Conservation (phyloP, 2,329 filamentous ascomycete species). For the Diaporthe australafricana region DNA sequence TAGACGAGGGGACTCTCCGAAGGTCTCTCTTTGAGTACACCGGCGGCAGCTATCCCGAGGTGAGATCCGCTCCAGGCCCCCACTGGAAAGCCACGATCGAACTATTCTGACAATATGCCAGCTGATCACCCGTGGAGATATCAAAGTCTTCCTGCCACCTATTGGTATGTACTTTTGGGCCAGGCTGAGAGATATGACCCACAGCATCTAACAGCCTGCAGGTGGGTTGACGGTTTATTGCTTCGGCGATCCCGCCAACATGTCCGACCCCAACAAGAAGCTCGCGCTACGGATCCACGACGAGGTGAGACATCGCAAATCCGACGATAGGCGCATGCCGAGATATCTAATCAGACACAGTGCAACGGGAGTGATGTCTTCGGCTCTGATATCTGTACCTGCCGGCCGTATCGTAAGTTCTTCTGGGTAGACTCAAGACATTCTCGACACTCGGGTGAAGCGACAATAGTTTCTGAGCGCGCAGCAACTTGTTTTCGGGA, state of each 20-base stretch:
- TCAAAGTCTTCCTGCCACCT: conserved; percentile 95
- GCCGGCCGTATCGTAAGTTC: conserved; percentile 77
- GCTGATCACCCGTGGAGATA: conserved; percentile 92
- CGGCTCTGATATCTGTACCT: conserved; percentile 97
- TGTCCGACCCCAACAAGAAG: conserved; percentile 85
- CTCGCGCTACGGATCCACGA: conserved; percentile 86
- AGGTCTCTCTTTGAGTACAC: conserved; percentile 94
- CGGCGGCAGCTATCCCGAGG: conserved; percentile 93
- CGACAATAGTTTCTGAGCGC: not conserved
- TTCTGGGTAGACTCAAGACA: not conserved
- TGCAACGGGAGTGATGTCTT: conserved; percentile 99
- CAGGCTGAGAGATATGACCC: not conserved
- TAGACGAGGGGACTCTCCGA: conserved; percentile 86
- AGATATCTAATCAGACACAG: conserved; percentile 44
- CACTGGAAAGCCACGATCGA: conserved; percentile 31
- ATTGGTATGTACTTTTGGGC: conserved; percentile 68
- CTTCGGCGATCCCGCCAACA: conserved; percentile 94
- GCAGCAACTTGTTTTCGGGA: no score
- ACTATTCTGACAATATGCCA: conserved; percentile 45
- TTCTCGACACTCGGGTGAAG: not conserved
- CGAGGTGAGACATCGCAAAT: conserved; percentile 57
- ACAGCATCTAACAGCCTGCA: conserved; percentile 46
- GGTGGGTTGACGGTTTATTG: conserved; percentile 95
- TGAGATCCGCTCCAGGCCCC: conserved; percentile 44
- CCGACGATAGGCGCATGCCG: not conserved